These are phyloP conservation scores for Stemphylium vesicarium DNA, from an alignment of 2,329 filamentous ascomycete species.

Conservation along the genomic window DNA sequence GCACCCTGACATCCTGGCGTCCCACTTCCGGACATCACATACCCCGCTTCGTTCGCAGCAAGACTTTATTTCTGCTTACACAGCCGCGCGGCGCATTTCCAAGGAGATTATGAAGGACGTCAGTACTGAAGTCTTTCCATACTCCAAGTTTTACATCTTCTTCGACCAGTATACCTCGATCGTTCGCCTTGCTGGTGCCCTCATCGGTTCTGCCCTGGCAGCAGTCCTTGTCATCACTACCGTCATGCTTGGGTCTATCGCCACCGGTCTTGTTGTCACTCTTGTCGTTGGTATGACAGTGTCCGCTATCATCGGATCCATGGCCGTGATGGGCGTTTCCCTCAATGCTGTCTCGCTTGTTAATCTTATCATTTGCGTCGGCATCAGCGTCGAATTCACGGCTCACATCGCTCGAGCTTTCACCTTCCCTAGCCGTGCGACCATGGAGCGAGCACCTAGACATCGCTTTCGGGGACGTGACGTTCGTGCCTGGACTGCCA, in stretches of 20 bases:
- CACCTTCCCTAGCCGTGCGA: constrained; percentile 83
- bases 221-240: constrained; percentile 85
- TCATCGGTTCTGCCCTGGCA: constrained; percentile 81
- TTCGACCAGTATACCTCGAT: constrained; percentile 96
- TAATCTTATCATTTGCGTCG: constrained; percentile 95
- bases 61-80: constrained; percentile 92
- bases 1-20: constrained; percentile 73
- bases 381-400: constrained; percentile 96
- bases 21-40: constrained; percentile 90
- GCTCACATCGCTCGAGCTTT: constrained; percentile 96
- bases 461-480: constrained; percentile 81
- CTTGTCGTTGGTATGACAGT: constrained; percentile 91
- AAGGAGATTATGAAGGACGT: constrained; percentile 74
- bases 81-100: constrained; percentile 86
- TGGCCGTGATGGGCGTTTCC: constrained; percentile 87
- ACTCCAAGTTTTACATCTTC: constrained; percentile 98
- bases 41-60: constrained; percentile 84
- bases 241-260: constrained; percentile 79
- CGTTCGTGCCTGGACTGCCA: constrained; percentile 86
- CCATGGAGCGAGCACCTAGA: constrained; percentile 77
- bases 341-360: constrained; percentile 95
- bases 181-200: constrained; percentile 75
- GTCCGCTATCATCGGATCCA: constrained; percentile 90
- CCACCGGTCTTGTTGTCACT: constrained; percentile 82
- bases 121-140: constrained; percentile 86